Evolutionary conservation across 1,284 basidiomycete genomes (phyloP).

Genomic region (Trichosporon ovoides): DNA sequence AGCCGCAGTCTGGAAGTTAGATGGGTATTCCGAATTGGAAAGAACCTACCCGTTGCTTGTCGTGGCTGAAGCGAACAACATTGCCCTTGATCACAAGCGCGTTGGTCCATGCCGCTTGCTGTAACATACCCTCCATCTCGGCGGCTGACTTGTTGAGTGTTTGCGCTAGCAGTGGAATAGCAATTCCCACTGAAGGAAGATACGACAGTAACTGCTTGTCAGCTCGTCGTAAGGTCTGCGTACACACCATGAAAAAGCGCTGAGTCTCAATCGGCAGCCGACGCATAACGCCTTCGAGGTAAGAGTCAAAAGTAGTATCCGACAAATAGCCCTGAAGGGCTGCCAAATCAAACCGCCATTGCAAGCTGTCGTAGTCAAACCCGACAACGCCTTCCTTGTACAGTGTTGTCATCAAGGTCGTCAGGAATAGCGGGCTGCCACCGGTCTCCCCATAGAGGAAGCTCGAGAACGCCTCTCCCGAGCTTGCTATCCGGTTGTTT

Average conservation of each 20-base stretch:
- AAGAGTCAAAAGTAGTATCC: constrained; percentile 31
- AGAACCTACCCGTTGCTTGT: constrained; percentile 33
- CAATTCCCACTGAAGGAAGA: constrained; percentile 31
- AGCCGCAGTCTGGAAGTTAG: constrained; percentile 30
- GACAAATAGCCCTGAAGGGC: constrained; percentile 30
- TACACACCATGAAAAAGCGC: constrained; percentile 25
- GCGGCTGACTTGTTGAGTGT: constrained; percentile 16
- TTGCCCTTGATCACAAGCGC: constrained; percentile 8
- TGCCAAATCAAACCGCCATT: constrained; percentile 30
- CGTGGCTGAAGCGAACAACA: constrained; percentile 35
- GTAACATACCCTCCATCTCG: constrained; percentile 17
- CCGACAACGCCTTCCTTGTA: constrained; percentile 29
- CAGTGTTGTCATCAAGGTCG: constrained; percentile 28
- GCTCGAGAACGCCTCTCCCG: constrained; percentile 19
- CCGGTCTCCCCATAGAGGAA: constrained; percentile 31
- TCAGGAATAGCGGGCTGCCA: constrained; percentile 31
- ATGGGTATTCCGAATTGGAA: too few relatives aligned
- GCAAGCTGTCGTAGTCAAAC: constrained; percentile 29
- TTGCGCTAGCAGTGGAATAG: constrained; percentile 20
- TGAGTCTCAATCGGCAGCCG: constrained; percentile 23
- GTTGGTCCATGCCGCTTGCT: constrained; percentile 18
- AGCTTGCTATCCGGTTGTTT: constrained; percentile 16
- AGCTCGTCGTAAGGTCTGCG: not conserved
- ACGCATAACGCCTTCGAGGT: constrained; percentile 25
- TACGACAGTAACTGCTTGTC: constrained; percentile 25